Conservation (phyloP, 768 basidiomycete species). For the Mycena albidolilacea region DNA sequence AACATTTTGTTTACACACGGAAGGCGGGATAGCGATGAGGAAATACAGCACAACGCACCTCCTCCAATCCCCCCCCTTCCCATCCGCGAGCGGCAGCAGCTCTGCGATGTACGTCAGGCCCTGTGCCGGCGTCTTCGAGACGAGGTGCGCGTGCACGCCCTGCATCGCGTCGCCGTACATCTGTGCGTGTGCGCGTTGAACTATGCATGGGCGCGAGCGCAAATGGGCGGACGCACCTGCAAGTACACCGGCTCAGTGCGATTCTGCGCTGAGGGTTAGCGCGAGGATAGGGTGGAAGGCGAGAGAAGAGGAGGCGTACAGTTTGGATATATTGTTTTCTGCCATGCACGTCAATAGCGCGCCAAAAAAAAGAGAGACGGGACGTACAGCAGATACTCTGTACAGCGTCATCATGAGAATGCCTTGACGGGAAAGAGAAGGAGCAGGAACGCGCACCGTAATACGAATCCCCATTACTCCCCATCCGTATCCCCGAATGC, state of each 20-base stretch:
- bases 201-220: constrained; percentile 38
- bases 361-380: neutral
- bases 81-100: constrained; percentile 73
- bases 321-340: constrained; percentile 90
- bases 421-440: neutral
- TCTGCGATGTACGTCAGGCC: constrained; percentile 86
- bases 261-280: constrained; percentile 53
- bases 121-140: constrained; percentile 71
- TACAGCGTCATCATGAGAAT: neutral
- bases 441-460: constrained; percentile 55
- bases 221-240: no score
- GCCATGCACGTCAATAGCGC: neutral
- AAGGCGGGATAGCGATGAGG: constrained; percentile 37
- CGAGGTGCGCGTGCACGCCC: constrained; percentile 81
- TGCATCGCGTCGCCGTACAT: constrained; percentile 92
- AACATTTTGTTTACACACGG: neutral
- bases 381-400: constrained; percentile 85
- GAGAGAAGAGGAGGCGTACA: constrained; percentile 49
- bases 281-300: no score
- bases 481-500: constrained; percentile 86
- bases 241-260: constrained; percentile 66
- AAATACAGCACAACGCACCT: constrained; percentile 53
- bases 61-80: constrained; percentile 47
- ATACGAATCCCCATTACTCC: constrained; percentile 93
- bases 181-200: constrained; percentile 59